phyloP scores from a whole-genome alignment of 306 rosid genomes.

The Crotalaria pallida region DNA sequence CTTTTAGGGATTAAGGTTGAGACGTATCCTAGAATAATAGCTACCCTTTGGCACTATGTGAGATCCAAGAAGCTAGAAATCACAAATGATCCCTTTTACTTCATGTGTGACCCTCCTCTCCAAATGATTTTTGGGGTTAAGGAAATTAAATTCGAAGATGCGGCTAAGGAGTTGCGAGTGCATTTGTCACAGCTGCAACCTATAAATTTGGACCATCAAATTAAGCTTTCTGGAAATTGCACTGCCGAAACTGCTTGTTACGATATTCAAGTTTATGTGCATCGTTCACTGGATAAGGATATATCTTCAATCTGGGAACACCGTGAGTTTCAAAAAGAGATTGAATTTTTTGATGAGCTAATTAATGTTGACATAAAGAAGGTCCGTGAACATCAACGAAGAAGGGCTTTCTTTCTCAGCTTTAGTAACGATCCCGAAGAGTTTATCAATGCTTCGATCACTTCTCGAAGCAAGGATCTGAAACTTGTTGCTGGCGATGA shows the following conservation, averaged over 20 bases:
- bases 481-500: constrained; percentile 70
- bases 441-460: constrained; percentile 54
- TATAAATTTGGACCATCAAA: constrained; percentile 66
- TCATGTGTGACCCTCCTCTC: constrained; percentile 75
- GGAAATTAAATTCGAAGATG: constrained; percentile 56
- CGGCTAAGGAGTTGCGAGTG: constrained; percentile 49
- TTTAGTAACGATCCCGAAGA: constrained; percentile 84
- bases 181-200: constrained; percentile 67
- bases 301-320: constrained; percentile 49
- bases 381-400: constrained; percentile 61
- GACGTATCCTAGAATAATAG: constrained; percentile 68
- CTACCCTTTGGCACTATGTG: constrained; percentile 77
- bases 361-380: constrained; percentile 53
- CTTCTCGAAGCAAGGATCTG: constrained; percentile 76
- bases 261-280: constrained; percentile 77
- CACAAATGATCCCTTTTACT: constrained; percentile 54
- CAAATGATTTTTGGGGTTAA: constrained; percentile 74
- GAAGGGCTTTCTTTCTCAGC: constrained; percentile 82
- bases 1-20: constrained; percentile 73
- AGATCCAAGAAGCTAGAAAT: constrained; percentile 57
- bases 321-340: constrained; percentile 50
- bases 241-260: constrained; percentile 73
- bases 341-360: constrained; percentile 63
- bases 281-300: constrained; percentile 54
- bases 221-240: constrained; percentile 73